Base-by-base conservation (phyloP, 805 yeast species). In the Ascoidea rubescens region DNA sequence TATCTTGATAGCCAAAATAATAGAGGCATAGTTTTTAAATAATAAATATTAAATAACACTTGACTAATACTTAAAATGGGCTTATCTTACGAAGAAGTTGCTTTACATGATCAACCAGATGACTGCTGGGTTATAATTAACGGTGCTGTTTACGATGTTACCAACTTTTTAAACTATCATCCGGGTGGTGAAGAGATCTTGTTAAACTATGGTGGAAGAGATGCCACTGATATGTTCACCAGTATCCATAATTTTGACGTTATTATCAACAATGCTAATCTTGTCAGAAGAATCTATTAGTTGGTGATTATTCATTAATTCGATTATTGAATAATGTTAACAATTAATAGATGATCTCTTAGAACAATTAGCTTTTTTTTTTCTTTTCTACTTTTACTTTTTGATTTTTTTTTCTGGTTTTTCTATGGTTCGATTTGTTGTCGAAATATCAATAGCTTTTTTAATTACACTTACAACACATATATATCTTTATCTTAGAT, bases 111-210 rank as follows among this genome's bases (percentile, higher is more conserved):
- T 64, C 59, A 67, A 17, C 70, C 71, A 54, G 66, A 71, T 14
- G 82, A 79, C 59, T 80, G 87, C 67, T 69, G 73, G 73, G 61
- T 68, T 5, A 65, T 60, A 1, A 62, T 69, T 49, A 57, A 67
- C 37, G 68, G 66, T 1, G 49, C 64, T 30, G 70, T 69, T 5
- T 69, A 63, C 55, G 72, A 69, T 55, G 55, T 69, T 48, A 64
- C 71, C 8, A 58, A 59, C n/a, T 74, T 73, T 54, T 51, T 72
- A 2, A 57, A 65, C 4, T 54, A 59, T 10, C 79, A 74, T 60
- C 83, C 83, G 1, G 83, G 82, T 28, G 83, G 83, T n/a, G 62
- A 59, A 48, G 56, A 59, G 12, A 69, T 73, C 16, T 68, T 78
- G 44, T 59, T 74, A 51, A 65, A 63, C 42, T 67, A 67, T 56